Base-by-base conservation (phyloP, 1,139 yeast species). In the Barnettozyma hawaiiensis region DNA sequence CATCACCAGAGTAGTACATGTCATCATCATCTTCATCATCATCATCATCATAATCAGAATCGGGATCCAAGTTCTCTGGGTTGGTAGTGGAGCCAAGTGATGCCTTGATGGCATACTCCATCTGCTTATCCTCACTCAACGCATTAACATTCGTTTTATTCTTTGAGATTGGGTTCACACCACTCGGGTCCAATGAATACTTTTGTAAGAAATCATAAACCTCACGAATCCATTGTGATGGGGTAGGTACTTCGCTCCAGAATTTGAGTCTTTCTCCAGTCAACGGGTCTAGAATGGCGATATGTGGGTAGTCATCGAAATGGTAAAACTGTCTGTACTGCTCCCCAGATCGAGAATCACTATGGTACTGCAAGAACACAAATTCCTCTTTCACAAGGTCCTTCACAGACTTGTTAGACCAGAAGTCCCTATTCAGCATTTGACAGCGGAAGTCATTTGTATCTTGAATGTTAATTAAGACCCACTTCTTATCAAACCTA, bases 201-300 rank as follows among this genome's bases (percentile, higher is more conserved):
- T 73, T 62, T n/a, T 65, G 63, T 52, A 90, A 66, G 59, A 84
- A 84, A 18, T 71, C 71, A 24, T 74, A 70, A 1, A 80, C 74
- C 37, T 81, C 83, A 34, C 73, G 71, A 16, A 81, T 60, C 78
- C 92, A 90, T 12, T 64, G 69, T 9, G 64, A 64, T 1, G 73
- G 69, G 29, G 66, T 65, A 0, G 94, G 95, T 2, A 79, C 81
- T 12, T 78, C 78, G 39, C 73, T 74, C 96, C 97, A 90, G 47
- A 70, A 71, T 52, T 75, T 73, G 44, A 87, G 75, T 47, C 95
- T 71, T 63, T 92, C 98, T 12, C 97, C 97, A 0, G 98, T 92
- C 59, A 90, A 77, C 2, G 98, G 97, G 59, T 94, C 99, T 43
- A 94, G 62, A 34, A 94, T 85, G 2, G 97, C 87, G 34, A 94